Conservation (phyloP, 2,329 filamentous ascomycete genomes). For the Epichloe amarillans region DNA sequence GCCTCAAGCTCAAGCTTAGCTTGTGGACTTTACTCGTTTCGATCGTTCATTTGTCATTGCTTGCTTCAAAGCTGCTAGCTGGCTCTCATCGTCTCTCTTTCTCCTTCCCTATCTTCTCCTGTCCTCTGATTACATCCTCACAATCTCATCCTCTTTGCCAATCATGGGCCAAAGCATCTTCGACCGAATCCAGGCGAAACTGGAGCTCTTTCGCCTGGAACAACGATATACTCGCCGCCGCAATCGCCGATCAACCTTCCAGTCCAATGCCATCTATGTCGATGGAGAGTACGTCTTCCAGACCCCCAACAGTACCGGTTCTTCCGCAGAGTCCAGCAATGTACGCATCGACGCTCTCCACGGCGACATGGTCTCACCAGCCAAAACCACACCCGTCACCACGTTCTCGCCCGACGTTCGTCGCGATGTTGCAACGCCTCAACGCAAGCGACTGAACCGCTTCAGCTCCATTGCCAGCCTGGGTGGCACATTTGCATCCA, state of each 20-base stretch:
- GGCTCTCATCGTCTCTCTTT: not conserved
- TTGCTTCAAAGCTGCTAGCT: not conserved
- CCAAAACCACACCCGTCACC: constrained; percentile 8
- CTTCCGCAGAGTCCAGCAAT: constrained; percentile 33
- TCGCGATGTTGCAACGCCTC: constrained; percentile 14
- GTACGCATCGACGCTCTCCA: constrained; percentile 23
- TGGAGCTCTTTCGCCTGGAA: constrained; percentile 90
- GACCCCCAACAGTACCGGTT: constrained; percentile 45
- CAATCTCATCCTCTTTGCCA: constrained; percentile 8
- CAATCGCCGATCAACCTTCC: constrained; percentile 73
- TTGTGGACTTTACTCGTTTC: not conserved
- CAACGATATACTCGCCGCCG: constrained; percentile 88
- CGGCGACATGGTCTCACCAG: constrained; percentile 18
- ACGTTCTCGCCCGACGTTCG: constrained; percentile 12
- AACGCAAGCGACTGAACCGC: constrained; percentile 38
- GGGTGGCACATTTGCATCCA: constrained; percentile 22
- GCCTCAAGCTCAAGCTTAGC: not conserved
- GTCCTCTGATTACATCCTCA: not conserved
- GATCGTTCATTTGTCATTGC: not conserved
- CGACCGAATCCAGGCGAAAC: constrained; percentile 50
- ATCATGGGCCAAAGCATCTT: constrained; percentile 39
- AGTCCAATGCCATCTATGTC: constrained; percentile 80
- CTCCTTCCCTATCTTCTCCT: constrained; percentile 1
- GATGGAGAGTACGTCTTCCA: constrained; percentile 91
- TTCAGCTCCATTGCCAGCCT: constrained; percentile 45